Base-by-base conservation (phyloP, 345 rosid genomes). In the Dipteronia sinensis region DNA sequence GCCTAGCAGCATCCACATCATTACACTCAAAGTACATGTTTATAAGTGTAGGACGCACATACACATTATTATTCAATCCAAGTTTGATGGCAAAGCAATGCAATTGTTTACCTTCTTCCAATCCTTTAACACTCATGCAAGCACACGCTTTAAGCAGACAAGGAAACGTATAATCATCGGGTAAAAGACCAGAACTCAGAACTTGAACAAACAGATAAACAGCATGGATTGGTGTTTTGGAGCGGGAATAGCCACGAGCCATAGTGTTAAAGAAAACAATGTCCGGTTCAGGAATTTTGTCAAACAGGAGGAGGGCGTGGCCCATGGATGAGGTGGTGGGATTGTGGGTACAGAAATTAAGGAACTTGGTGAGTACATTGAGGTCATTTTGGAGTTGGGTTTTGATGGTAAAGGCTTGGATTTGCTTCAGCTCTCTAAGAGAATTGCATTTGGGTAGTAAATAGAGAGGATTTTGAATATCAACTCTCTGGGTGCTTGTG, bases 101-200 rank as follows among this genome's bases (percentile, higher is more conserved):
- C 83, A 88, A 77, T 69, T 85, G 94, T 83, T 83, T 84, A 78
- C 94, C 94, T 90, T 84, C 90, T 69, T 78, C 84, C 67, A 86
- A 75, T 59, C 88, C 94, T 81, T 83, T 84, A 71, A 79, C 80
- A 51, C 61, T 67, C 29, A 25, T 27, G 46, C 80, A 82, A 8
- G 86, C 87, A 58, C 91, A 86, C 44, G 85, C 91, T 83, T 89
- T 91, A 73, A 91, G 83, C 40, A 93, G 91, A 78, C 87, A 79
- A n/a, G 92, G 87, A 83, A 93, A 89, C 64, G 92, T 89, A 82
- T 93, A 93, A 62, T 86, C 86, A 77, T 85, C 94, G 11, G 90
- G 89, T 7, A 84, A 80, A 72, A 91, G 77, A 17, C 85, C 91
- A 74, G 72, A 58, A 58, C 71, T 72, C 47, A 91, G 86, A 70